phyloP scores from a whole-genome alignment of 108 stramenopile genomes.

The Skeletonema tropicum region DNA sequence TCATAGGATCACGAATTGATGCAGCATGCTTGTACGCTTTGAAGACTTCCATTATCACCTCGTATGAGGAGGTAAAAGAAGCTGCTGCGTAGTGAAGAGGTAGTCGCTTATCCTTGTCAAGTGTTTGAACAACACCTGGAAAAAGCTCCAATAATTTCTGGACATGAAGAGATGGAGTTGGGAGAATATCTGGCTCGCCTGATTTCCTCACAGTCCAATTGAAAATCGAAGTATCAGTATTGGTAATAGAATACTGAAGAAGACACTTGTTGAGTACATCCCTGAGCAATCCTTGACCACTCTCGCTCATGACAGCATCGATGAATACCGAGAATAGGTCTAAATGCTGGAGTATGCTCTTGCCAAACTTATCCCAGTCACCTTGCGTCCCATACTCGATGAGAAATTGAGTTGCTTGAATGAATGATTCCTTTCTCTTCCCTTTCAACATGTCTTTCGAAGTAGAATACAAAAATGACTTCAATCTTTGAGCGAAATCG shows the following conservation, averaged over 20 bases:
- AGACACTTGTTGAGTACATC: constrained; percentile 13
- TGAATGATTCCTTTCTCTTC: background rate
- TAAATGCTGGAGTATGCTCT: background rate
- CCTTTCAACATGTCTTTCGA: background rate
- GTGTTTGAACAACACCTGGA: background rate
- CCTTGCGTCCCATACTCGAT: too few species aligned
- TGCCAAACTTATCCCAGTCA: background rate
- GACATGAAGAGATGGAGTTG: background rate
- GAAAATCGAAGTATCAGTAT: too few species aligned
- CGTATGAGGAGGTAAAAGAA: background rate
- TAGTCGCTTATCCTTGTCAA: background rate
- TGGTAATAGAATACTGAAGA: background rate
- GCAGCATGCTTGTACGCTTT: background rate
- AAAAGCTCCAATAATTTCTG: background rate
- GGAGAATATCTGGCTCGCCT: background rate
- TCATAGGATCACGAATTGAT: background rate
- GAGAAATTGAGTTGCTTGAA: too few species aligned
- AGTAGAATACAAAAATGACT: too few species aligned
- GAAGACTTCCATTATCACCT: constrained; percentile 2
- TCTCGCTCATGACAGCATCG: background rate
- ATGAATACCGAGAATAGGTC: background rate
- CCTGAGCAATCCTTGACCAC: background rate
- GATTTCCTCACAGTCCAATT: background rate
- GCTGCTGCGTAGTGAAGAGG: background rate
- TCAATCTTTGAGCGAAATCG: background rate